Evolutionary conservation across 1,284 basidiomycete species (phyloP).

Genomic region (Malassezia slooffiae): DNA sequence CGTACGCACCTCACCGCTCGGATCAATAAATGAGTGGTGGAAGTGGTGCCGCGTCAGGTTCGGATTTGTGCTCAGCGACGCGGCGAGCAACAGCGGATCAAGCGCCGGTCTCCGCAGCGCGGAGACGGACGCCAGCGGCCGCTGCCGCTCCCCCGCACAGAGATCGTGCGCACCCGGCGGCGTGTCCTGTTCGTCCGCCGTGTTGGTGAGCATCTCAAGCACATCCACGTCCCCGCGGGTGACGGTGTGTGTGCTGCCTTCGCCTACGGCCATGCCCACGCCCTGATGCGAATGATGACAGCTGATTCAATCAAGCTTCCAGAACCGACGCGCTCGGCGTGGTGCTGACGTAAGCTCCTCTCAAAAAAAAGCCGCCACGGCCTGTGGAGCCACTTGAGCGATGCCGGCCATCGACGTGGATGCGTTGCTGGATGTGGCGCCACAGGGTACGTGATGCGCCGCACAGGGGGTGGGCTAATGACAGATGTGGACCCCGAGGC

Average conservation of each 20-base stretch:
- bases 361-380: not conserved
- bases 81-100: constrained; percentile 41
- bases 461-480: too few relatives aligned
- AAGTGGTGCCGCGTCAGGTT: constrained; percentile 42
- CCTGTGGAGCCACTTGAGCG: not conserved
- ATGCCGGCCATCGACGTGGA: constrained; percentile 13
- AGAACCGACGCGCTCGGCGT: too few relatives aligned
- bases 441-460: constrained; percentile 8
- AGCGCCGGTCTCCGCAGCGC: constrained; percentile 38
- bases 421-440: constrained; percentile 10
- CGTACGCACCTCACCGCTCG: constrained; percentile 12
- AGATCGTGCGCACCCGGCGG: too few relatives aligned
- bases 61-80: constrained; percentile 33
- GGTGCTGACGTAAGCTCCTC: constrained; percentile 3
- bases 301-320: too few relatives aligned
- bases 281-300: too few relatives aligned
- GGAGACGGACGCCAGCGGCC: constrained; percentile 32
- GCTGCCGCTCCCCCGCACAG: constrained; percentile 9
- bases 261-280: too few relatives aligned
- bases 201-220: constrained; percentile 26
- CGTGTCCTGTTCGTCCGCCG: constrained; percentile 18
- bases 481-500: constrained; percentile 21
- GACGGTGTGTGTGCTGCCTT: constrained; percentile 3
- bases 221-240: constrained; percentile 24
- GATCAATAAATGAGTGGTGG: constrained; percentile 29